Evolutionary conservation across 1,139 yeast genomes (phyloP), one percentile per base, ranked within the genome.

Genomic region (Starmera stellimalicola): DNA sequence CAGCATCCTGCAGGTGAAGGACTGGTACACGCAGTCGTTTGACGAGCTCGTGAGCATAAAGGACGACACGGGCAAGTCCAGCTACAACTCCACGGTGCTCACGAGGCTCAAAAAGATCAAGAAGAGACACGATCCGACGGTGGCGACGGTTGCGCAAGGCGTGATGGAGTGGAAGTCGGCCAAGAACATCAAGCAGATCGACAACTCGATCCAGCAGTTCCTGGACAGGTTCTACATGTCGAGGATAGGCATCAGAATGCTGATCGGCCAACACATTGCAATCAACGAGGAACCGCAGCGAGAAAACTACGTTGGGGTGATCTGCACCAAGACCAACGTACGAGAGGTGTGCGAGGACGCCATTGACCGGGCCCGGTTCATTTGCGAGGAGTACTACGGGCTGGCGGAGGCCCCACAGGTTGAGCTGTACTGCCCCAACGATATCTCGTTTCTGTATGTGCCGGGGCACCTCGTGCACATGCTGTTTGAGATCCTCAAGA

Each of bases 21-120:
- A 83, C 52, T 87, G 95, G 95, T 87, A 87, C 51, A 91, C 93
- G 3, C 94, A 84, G 55, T 78, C 91, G 14, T 87, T 85, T 54
- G 87, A 84, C 47, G 95, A 85, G 50, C 66, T 85, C 45, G 75
- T 82, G 10, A 68, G 18, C 30, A 54, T 9, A 37, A 33, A 16
- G 48, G 22, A 4, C n/a, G 15, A 7, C 30, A 26, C 9, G 29
- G 41, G 41, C 11, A 38, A 35, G 16, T 70, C 73, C 45, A 77
- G 74, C 39, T 85, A 79, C 58, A 85, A 83, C 57, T 71, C 71
- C 45, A 45, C 55, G 16, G 88, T 84, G 11, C 75, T 77, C 34
- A 77, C 77, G 34, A 65, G 84, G 0, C 63, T 85, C 38, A 70
- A 74, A 33, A 73, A 69, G 43, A 85, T 85, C 55, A 85, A 85